Evolutionary conservation across 768 basidiomycete species (phyloP), one percentile per base, ranked within the genome.

Genomic region (Lentinus brumalis): DNA sequence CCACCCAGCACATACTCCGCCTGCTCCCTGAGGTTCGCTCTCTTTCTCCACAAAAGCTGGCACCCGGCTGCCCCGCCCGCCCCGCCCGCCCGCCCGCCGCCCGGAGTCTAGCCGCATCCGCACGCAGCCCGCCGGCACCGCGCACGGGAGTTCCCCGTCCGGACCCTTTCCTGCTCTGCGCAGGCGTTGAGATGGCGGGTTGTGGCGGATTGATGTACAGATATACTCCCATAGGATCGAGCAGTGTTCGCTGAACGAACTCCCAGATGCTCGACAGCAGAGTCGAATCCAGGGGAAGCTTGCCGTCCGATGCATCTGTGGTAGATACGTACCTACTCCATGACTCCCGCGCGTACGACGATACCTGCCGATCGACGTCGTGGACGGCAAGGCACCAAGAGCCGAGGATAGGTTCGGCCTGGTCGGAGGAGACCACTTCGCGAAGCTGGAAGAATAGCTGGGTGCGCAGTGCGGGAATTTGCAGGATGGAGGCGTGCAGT

Each of bases 381-480:
- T 89, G 82, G 14, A 85, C 79, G 12, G 85, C 79, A 65, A 92
- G 78, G 64, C 78, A 84, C 92, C 93, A 94, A 9, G 86, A 81
- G 2, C 91, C 91, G 1, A 91, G 70, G 39, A 91, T 73, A 50
- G 75, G 77, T 60, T 89, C 83, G 12, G 83, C 65, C 57, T 88
- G 82, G 42, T 80, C 77, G 38, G 76, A 62, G 9, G 81, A 75
- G 0, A 79, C 81, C 2, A 77, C 72, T 50, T 73, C 71, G 29
- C 73, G 75, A 15, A 86, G 69, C 65, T 84, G 82, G 49, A 77
- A 75, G 15, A 86, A 64, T 4, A 89, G 73, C 46, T 82, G 81
- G 38, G 80, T 74, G 44, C 80, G 74, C 44, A 85, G 71, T n/a
- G 32, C 32, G 0, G 82, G 72, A 3, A 90, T 80, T 3, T 81